Percentiles rank a stretch among this genome's conserved stretches.
These are phyloP conservation scores for Phalaenopsis hybrid DNA, from an alignment of 116 monocot species.

Conservation along the genomic window DNA sequence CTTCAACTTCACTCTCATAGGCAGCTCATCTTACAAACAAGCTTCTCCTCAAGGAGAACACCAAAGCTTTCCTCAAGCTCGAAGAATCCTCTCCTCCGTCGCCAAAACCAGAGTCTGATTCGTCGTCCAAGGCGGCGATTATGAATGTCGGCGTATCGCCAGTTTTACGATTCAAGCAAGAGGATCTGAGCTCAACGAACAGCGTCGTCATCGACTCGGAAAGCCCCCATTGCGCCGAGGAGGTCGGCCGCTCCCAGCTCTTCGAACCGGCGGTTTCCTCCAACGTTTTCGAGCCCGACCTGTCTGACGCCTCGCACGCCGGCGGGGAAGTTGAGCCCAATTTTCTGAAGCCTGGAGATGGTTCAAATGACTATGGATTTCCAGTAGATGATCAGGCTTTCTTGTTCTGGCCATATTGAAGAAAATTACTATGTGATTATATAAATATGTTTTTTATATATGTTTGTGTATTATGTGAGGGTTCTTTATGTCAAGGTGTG, in stretches of 20 bases:
- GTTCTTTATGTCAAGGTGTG: not conserved
- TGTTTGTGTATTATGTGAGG: not conserved
- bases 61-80: not conserved
- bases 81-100: not conserved
- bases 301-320: slow-evolving; percentile 22
- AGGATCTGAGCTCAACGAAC: slow-evolving; percentile 42
- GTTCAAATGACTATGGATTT: slow-evolving; percentile 19
- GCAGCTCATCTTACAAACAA: slow-evolving; percentile 33
- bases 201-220: slow-evolving; percentile 32
- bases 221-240: slow-evolving; percentile 25
- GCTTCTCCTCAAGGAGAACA: slow-evolving; percentile 21
- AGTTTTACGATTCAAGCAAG: slow-evolving; percentile 28
- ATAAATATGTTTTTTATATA: not conserved
- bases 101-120: not conserved
- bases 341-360: slow-evolving; percentile 32
- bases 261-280: slow-evolving; percentile 25
- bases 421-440: not conserved
- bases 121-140: not conserved
- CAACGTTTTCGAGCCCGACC: slow-evolving; percentile 21
- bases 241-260: not conserved
- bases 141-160: not conserved
- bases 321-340: slow-evolving; percentile 16
- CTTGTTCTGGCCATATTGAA: slow-evolving; percentile 37
- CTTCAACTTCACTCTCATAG: slow-evolving; percentile 13
- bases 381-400: slow-evolving; percentile 35